Evolutionary conservation across 176 grass and related monocot species (phyloP).

Genomic region (sorghum (Sorghum bicolor)): Sorghum_bicolor_NCBIv3 NC_012879.2:6346501-6347000

Average conservation of each 20-base stretch:
- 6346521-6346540: conserved; percentile 35
- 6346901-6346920: conserved; percentile 12
- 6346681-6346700: conserved; percentile 47
- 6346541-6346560: not conserved
- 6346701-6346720: conserved; percentile 29
- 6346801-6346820: conserved; percentile 14
- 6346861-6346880: conserved; percentile 9
- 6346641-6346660: conserved; percentile 34
- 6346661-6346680: conserved; percentile 34
- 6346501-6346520: not conserved
- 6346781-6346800: not conserved
- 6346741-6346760: conserved; percentile 20
- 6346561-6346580: conserved; percentile 6
- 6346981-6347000: too few species aligned
- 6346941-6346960: conserved; percentile 29
- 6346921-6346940: conserved; percentile 37
- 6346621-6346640: conserved; percentile 52
- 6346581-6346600: not conserved
- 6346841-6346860: conserved; percentile 7
- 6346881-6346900: conserved; percentile 31
- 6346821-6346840: not conserved
- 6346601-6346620: conserved; percentile 27
- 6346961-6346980: too few species aligned
- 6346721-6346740: conserved; percentile 53
- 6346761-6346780: not conserved